Evolutionary conservation across 192 early-diverging fungal species (phyloP), one percentile per base, ranked within the genome.

Genomic region (Coemansia erecta): DNA sequence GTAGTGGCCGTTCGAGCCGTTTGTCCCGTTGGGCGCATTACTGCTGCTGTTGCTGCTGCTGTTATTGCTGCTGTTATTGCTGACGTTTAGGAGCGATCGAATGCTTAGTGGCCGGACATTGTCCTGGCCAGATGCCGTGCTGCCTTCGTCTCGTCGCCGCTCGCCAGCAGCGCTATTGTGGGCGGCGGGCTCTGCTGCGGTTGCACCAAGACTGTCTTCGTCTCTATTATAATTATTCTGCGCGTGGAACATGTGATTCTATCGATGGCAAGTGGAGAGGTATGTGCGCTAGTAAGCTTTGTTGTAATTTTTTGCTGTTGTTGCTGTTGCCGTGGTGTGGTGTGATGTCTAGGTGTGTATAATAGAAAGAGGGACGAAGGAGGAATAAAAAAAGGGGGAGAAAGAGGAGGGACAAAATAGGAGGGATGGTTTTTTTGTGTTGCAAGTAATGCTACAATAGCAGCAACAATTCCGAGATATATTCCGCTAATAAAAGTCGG

Each of bases 61-160:
- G 52, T 17, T 3, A 24, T 8, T 53, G 52, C 54, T 56, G 54
- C 56, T n/a, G 28, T 8, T 9, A 35, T 43, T 17, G 41, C 44
- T 54, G 54, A 19, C 50, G 57, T 69, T 75, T 26, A 75, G 66
- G 31, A 62, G 28, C n/a, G 60, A 62, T 52, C 54, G 60, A 3
- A 62, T 62, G n/a, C 60, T 62, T 14, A 62, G 43, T 14, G 52
- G 53, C 43, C 47, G 23, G 19, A 33, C 60, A 35, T 19, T 50
- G 15, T 31, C 15, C 41, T 22, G 41, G n/a, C n/a, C n/a, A n/a
- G n/a, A n/a, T n/a, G n/a, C n/a, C n/a, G n/a, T n/a, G n/a, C n/a
- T n/a, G n/a, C n/a, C n/a, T 2, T 51, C 22, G 15, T 17, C 12
- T 45, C n/a, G 26, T 2, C 42, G 42, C 42, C 42, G 42, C 6